phyloP scores from a whole-genome alignment of 2,329 filamentous ascomycete genomes.

The Penicillium sp. region DNA sequence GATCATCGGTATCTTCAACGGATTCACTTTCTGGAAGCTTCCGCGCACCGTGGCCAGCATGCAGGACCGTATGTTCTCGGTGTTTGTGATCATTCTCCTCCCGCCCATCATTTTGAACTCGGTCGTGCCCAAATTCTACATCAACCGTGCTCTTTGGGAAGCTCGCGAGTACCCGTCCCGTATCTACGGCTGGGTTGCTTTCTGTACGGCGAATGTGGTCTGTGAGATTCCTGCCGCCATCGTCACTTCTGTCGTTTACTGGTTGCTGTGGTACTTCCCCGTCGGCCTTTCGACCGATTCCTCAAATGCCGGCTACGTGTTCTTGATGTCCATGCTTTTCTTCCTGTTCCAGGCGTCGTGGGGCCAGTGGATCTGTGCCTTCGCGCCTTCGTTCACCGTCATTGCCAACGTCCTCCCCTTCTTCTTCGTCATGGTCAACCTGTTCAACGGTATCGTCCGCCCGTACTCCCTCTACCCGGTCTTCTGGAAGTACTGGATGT shows the following conservation, averaged over 20 bases:
- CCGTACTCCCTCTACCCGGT: conserved; percentile 63
- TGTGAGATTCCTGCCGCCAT: conserved; percentile 70
- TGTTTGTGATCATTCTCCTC: conserved; percentile 63
- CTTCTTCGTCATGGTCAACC: conserved; percentile 73
- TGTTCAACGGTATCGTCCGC: conserved; percentile 75
- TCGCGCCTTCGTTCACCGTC: conserved; percentile 74
- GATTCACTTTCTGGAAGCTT: conserved; percentile 72
- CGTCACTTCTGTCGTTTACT: conserved; percentile 65
- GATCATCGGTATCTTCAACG: conserved; percentile 72
- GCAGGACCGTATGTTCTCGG: conserved; percentile 75
- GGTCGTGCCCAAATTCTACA: conserved; percentile 74
- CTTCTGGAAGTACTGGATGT: conserved; percentile 72
- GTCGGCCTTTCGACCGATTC: conserved; percentile 66
- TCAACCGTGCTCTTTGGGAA: conserved; percentile 70
- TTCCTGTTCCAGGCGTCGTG: conserved; percentile 71
- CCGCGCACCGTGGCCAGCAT: conserved; percentile 65
- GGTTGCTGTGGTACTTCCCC: conserved; percentile 72
- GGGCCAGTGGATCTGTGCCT: conserved; percentile 83
- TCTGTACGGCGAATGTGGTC: conserved; percentile 69
- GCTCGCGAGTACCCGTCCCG: conserved; percentile 68
- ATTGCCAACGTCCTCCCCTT: conserved; percentile 74
- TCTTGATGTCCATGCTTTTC: conserved; percentile 74
- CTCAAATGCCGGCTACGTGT: conserved; percentile 68
- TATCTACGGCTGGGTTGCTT: conserved; percentile 76
- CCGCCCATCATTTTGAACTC: conserved; percentile 70